phyloP scores from a whole-genome alignment of 2,329 filamentous ascomycete species.

The Alternaria metachromatica region DNA sequence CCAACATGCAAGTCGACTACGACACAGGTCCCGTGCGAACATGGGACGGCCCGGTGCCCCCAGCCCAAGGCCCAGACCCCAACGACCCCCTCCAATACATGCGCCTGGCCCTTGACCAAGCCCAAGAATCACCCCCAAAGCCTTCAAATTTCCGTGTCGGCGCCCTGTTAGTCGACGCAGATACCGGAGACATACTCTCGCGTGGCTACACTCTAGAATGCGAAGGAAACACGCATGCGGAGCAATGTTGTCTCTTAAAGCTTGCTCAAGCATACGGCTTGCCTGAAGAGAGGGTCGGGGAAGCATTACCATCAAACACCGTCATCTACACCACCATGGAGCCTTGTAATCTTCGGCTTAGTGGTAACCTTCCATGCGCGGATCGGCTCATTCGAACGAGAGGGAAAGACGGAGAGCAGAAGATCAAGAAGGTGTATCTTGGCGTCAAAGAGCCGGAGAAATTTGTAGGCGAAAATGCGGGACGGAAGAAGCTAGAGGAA shows the following conservation, averaged over 20 bases:
- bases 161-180: conserved; percentile 75
- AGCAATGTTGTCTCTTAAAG: conserved; percentile 90
- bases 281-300: conserved; percentile 62
- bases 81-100: conserved; percentile 61
- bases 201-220: conserved; percentile 92
- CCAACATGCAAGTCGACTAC: conserved; percentile 27
- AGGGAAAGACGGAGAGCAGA: conserved; percentile 55
- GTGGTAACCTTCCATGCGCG: conserved; percentile 78
- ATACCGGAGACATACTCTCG: conserved; percentile 67
- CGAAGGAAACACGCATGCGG: conserved; percentile 92
- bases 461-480: conserved; percentile 84
- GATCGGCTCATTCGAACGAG: conserved; percentile 71
- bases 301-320: conserved; percentile 60
- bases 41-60: conserved; percentile 28
- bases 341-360: conserved; percentile 76
- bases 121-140: conserved; percentile 79
- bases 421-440: conserved; percentile 80
- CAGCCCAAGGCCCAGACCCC: conserved; percentile 26
- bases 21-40: conserved; percentile 23
- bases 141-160: conserved; percentile 94
- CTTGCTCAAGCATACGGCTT: conserved; percentile 52
- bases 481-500: conserved; percentile 71
- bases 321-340: conserved; percentile 93
- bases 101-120: conserved; percentile 75
- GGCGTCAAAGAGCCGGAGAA: conserved; percentile 89